Evolutionary conservation across 2,329 filamentous ascomycete species (phyloP).

Genomic region (Camillea tinctor): DNA sequence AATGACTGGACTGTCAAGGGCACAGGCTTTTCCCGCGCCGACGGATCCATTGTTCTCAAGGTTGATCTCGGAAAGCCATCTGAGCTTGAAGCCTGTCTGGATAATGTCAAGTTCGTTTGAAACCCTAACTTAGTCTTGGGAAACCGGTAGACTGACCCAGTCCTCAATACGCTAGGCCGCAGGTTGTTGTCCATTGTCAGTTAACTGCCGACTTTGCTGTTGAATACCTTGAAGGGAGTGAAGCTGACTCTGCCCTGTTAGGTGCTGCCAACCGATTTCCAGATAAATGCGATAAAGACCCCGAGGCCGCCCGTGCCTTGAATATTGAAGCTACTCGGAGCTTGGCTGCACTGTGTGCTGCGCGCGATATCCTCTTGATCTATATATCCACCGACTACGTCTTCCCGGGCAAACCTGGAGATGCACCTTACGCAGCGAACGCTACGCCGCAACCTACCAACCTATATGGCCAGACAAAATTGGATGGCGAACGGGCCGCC

Average conservation of each 20-base stretch:
- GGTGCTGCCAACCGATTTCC: conserved; percentile 86
- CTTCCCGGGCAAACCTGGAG: conserved; percentile 70
- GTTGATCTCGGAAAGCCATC: conserved; percentile 49
- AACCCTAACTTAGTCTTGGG: background rate
- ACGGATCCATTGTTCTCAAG: conserved; percentile 65
- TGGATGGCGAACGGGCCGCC: conserved; percentile 62
- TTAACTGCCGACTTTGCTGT: conserved; percentile 8
- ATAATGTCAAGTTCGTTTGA: conserved; percentile 52
- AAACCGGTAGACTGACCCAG: background rate
- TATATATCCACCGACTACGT: conserved; percentile 86
- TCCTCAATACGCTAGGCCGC: conserved; percentile 42
- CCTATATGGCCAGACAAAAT: conserved; percentile 64
- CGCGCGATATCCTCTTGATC: conserved; percentile 62
- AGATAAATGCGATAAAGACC: conserved; percentile 79
- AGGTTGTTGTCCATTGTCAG: conserved; percentile 80
- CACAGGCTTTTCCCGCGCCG: conserved; percentile 71
- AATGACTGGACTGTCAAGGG: conserved; percentile 70
- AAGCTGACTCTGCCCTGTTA: too few relatives aligned
- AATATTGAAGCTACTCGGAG: conserved; percentile 70
- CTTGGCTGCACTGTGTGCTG: conserved; percentile 65
- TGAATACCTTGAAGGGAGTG: too few relatives aligned
- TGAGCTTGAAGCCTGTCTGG: conserved; percentile 50
- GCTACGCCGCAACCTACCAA: conserved; percentile 70
- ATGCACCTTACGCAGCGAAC: conserved; percentile 75
- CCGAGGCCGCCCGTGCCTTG: conserved; percentile 68